phyloP scores from a whole-genome alignment of 148 eudicot genomes.

The Fagopyrum esculentum region DNA sequence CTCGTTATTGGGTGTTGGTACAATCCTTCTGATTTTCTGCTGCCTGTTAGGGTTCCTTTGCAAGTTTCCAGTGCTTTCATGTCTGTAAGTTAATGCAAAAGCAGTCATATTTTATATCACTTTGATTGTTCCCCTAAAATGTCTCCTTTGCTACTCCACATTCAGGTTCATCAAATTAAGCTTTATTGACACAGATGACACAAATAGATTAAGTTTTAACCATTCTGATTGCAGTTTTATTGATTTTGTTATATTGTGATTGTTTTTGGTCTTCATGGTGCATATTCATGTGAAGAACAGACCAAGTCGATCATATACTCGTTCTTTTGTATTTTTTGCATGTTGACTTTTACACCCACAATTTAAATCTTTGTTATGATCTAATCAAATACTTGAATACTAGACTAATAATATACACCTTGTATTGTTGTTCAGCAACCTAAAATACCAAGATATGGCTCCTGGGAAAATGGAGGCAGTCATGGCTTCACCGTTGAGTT shows the following conservation, averaged over 20 bases:
- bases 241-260: too few species aligned
- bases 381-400: background rate
- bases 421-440: background rate
- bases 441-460: background rate
- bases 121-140: background rate
- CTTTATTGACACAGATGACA: too few species aligned
- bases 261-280: too few species aligned
- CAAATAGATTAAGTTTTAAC: too few species aligned
- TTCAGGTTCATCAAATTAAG: background rate
- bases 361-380: background rate
- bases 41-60: background rate
- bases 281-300: too few species aligned
- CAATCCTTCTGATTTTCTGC: background rate
- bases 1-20: background rate
- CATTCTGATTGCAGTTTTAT: too few species aligned
- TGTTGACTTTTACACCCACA: too few species aligned
- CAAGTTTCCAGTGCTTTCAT: slow-evolving; percentile 6
- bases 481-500: background rate
- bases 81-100: background rate
- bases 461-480: background rate
- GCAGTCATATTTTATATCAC: background rate
- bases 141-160: background rate
- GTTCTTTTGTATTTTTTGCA: too few species aligned
- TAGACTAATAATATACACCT: background rate
- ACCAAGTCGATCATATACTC: too few species aligned